Percentiles rank a stretch among this genome's conserved stretches.
These are phyloP conservation scores for Shiraia bambusicola DNA, from an alignment of 2,329 filamentous ascomycete species.

Conservation along the genomic window DNA sequence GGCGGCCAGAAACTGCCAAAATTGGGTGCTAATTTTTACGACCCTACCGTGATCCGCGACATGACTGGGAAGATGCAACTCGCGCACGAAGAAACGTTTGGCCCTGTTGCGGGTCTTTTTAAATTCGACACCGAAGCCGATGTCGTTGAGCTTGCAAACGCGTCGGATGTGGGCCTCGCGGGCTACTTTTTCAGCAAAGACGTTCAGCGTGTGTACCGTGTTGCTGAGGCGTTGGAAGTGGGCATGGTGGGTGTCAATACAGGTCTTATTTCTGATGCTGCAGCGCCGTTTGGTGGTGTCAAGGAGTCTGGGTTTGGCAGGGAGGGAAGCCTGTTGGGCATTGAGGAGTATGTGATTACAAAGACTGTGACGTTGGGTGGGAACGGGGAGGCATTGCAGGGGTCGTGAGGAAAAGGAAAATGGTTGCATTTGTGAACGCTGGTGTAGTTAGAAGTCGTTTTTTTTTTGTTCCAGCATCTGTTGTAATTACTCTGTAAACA, in stretches of 20 bases:
- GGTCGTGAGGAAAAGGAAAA: no score
- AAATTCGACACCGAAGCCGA: conserved; percentile 86
- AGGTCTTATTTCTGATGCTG: conserved; percentile 52
- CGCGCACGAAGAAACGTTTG: conserved; percentile 89
- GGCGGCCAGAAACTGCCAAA: conserved; percentile 70
- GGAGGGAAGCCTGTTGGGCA: conserved; percentile 53
- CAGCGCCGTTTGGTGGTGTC: conserved; percentile 52
- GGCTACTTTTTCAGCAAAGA: conserved; percentile 86
- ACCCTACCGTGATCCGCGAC: conserved; percentile 83
- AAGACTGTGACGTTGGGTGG: conserved; percentile 60
- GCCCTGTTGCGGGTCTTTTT: conserved; percentile 88
- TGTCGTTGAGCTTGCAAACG: conserved; percentile 81
- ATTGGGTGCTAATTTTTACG: conserved; percentile 82
- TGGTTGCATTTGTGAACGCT: no score
- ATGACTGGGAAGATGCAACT: conserved; percentile 86
- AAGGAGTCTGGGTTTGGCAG: conserved; percentile 55
- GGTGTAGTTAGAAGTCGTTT: no score
- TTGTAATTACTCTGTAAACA: no score
- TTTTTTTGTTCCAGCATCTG: no score
- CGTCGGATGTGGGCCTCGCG: conserved; percentile 80
- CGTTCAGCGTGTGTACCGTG: conserved; percentile 59
- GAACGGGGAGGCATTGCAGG: conserved; percentile 60
- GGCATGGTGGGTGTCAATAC: conserved; percentile 76
- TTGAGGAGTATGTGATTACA: conserved; percentile 52
- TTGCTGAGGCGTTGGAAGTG: conserved; percentile 70